Conservation (phyloP, 169 alveolate genomes). For the Plasmodium adleri region DNA sequence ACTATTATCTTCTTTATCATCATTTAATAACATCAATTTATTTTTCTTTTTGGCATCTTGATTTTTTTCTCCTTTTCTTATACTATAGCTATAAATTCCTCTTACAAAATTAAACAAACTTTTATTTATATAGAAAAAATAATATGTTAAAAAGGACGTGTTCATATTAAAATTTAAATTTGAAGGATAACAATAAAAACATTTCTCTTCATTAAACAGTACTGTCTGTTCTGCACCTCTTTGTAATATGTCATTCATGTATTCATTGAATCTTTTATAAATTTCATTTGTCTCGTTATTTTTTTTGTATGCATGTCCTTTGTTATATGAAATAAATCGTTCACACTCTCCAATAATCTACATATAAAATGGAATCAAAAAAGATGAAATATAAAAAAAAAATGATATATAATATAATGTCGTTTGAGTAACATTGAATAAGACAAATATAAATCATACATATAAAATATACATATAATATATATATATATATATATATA, state of each 20-base stretch:
- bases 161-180: conserved; percentile 31
- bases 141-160: conserved; percentile 51
- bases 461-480: neutral
- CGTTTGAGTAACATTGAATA: neutral
- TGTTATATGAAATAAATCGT: conserved; percentile 31
- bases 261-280: conserved; percentile 21
- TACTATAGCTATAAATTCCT: conserved; percentile 7
- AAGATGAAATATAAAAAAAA: neutral
- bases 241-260: conserved; percentile 40
- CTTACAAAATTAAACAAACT: conserved; percentile 28
- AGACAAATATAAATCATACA: neutral
- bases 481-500: neutral
- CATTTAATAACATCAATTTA: conserved; percentile 3
- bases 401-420: too few relatives aligned
- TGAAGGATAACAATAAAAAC: conserved; percentile 16
- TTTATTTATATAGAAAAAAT: conserved; percentile 40
- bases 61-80: neutral
- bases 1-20: conserved; percentile 29
- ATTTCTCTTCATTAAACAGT: conserved; percentile 28
- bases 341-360: conserved; percentile 43
- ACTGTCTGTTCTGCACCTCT: conserved; percentile 71
- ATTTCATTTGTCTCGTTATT: conserved; percentile 25
- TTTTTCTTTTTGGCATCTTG: conserved; percentile 3
- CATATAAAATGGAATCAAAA: neutral
- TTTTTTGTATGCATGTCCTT: conserved; percentile 16